Percentiles rank a stretch among this genome's conserved stretches.
phyloP scores from a whole-genome alignment of 768 basidiomycete genomes.

The Hypholoma sublateritium region DNA sequence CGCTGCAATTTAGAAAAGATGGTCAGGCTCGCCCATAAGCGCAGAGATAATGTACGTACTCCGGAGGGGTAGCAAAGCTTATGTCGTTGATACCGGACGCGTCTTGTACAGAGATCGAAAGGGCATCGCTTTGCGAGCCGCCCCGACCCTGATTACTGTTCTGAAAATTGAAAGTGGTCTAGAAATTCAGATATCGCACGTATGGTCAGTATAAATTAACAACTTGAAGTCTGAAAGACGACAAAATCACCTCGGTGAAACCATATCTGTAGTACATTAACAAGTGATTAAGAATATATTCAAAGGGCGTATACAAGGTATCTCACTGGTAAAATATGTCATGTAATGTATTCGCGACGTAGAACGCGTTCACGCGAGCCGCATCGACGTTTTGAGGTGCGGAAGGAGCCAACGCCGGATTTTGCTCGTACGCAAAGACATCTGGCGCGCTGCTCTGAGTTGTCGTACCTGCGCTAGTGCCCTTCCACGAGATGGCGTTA shows the following conservation, averaged over 20 bases:
- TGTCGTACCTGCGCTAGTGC: constrained; percentile 22
- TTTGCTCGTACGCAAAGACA: constrained; percentile 35
- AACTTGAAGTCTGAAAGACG: background rate
- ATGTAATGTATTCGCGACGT: constrained; percentile 55
- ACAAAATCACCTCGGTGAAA: constrained; percentile 43
- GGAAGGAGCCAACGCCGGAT: constrained; percentile 31
- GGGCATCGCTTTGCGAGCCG: constrained; percentile 49
- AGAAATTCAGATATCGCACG: background rate
- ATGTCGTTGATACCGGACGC: constrained; percentile 44
- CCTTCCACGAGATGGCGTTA: constrained; percentile 32
- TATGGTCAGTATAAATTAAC: too few relatives aligned
- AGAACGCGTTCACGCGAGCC: constrained; percentile 53
- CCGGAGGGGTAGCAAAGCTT: constrained; percentile 42
- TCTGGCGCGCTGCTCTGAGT: constrained; percentile 33
- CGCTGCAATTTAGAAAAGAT: background rate
- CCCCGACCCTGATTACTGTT: constrained; percentile 54
- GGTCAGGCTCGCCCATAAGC: too few relatives aligned
- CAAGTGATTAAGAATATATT: background rate
- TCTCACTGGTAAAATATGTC: constrained; percentile 31
- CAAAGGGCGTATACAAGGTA: background rate
- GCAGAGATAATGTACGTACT: constrained; percentile 25
- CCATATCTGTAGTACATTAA: constrained; percentile 29
- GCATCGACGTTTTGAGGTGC: constrained; percentile 44
- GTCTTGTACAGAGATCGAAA: constrained; percentile 55
- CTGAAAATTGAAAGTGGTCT: constrained; percentile 46